Evolutionary conservation across 805 yeast genomes (phyloP), one percentile per base, ranked within the genome.

Genomic region (Ogataea ramenticola): DNA sequence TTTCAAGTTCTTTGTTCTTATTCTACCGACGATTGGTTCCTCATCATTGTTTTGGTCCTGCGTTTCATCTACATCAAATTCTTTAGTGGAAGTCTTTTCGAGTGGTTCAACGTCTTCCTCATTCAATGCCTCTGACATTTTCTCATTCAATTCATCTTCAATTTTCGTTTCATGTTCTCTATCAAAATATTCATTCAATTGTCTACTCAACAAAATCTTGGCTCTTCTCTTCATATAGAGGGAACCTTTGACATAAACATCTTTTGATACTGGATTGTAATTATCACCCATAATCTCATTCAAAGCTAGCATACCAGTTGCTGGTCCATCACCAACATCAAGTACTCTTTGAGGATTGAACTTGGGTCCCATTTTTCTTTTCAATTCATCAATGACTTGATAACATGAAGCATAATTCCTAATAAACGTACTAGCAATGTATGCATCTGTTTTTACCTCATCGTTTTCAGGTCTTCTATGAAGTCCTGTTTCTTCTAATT

Each of bases 291-390:
- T 77, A 1, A 90, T 54, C 54, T 89, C 96, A 56, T 90, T 87
- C 42, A 89, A 67, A 0, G 95, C 98, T 15, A 90, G 65, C 69
- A 93, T 79, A 2, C 97, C 97, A 0, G 95, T 82, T 2, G 88
- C 91, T 1, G 99, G 98, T 0, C 99, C 98, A 57, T 74, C 80
- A 0, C 96, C 91, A 14, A 87, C 76, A 55, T 87, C 95, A 41
- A 93, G 67, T 0, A 93, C 76, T 5, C 76, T 67, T 26, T 72
- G 56, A 0, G 97, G 97, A 20, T 61, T 61, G 66, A 88, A 86
- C 40, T 57, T 55, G 0, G 65, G 66, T 7, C 57, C 63, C 19
- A 72, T 60, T 35, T 90, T 68, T 37, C 70, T 68, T 50, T 76
- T 70, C 31, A 89, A 64, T 52, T 91, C 98, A 24, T 60, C 57